These are phyloP conservation scores for Coprinopsis cinerea DNA, from an alignment of 768 basidiomycete species.

Conservation along the genomic window DNA sequence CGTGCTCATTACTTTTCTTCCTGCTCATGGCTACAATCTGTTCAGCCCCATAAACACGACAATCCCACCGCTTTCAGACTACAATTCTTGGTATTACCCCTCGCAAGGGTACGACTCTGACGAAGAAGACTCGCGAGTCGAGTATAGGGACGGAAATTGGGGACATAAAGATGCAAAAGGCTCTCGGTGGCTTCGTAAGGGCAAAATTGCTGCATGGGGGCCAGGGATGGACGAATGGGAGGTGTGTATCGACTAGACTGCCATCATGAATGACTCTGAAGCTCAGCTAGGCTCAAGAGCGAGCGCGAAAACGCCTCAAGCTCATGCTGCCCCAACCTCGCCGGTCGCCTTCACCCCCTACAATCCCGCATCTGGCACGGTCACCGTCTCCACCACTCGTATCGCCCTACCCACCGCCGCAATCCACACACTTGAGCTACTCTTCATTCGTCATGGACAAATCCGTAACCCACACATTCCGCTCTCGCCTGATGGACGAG, in stretches of 20 bases:
- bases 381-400: conserved; percentile 71
- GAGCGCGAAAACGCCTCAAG: conserved; percentile 75
- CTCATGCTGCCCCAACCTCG: conserved; percentile 54
- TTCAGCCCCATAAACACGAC: conserved; percentile 14
- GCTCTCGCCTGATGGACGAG: conserved; percentile 70
- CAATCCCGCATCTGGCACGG: conserved; percentile 69
- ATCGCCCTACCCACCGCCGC: conserved; percentile 70
- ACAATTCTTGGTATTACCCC: conserved; percentile 80
- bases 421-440: conserved; percentile 64
- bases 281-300: conserved; percentile 62
- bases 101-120: conserved; percentile 69
- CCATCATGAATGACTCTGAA: conserved; percentile 5
- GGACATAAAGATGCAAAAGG: conserved; percentile 71
- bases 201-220: conserved; percentile 82
- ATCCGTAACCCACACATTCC: conserved; percentile 77
- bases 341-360: conserved; percentile 67
- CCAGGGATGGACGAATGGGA: conserved; percentile 84
- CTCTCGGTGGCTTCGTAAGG: conserved; percentile 77
- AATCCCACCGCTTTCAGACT: conserved; percentile 54
- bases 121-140: conserved; percentile 37
- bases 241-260: conserved; percentile 35
- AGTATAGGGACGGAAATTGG: conserved; percentile 66
- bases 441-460: conserved; percentile 85
- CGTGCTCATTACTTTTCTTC: conserved; percentile 15
- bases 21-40: not conserved